Conservation (phyloP, 257 asterid species). For the Perilla frutescens region DNA sequence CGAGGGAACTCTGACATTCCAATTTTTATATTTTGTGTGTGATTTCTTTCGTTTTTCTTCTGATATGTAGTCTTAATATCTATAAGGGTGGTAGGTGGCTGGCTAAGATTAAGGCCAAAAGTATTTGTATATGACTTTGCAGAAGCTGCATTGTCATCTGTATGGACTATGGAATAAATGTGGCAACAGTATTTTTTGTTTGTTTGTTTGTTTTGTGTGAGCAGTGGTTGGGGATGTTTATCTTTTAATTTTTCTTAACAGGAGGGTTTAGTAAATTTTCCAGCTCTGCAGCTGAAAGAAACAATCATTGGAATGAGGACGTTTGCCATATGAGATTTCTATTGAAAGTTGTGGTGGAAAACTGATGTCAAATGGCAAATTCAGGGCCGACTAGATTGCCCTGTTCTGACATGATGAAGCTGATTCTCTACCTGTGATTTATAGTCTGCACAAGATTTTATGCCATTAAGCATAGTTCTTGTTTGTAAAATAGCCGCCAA, state of each 20-base stretch:
- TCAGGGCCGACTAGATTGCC: slow-evolving; percentile 7
- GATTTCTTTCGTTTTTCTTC: neutral
- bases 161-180: neutral
- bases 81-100: too few relatives aligned
- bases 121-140: neutral
- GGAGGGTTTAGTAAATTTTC: slow-evolving; percentile 56
- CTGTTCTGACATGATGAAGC: slow-evolving; percentile 23
- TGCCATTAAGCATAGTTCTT: slow-evolving; percentile 34
- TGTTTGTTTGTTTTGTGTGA: neutral
- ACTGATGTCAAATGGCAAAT: slow-evolving; percentile 16
- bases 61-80: slow-evolving; percentile 1
- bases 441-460: slow-evolving; percentile 13
- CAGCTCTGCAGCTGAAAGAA: slow-evolving; percentile 38
- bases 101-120: neutral
- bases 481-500: slow-evolving; percentile 51
- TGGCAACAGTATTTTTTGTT: neutral
- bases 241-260: slow-evolving; percentile 41
- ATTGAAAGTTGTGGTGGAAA: slow-evolving; percentile 1
- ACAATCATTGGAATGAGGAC: slow-evolving; percentile 23
- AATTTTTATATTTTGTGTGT: neutral
- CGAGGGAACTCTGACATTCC: neutral
- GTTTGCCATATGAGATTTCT: slow-evolving; percentile 18
- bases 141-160: neutral
- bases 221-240: slow-evolving; percentile 25
- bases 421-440: slow-evolving; percentile 21